Conservation (phyloP, 345 rosid species). For the Luvunga scandens region DNA sequence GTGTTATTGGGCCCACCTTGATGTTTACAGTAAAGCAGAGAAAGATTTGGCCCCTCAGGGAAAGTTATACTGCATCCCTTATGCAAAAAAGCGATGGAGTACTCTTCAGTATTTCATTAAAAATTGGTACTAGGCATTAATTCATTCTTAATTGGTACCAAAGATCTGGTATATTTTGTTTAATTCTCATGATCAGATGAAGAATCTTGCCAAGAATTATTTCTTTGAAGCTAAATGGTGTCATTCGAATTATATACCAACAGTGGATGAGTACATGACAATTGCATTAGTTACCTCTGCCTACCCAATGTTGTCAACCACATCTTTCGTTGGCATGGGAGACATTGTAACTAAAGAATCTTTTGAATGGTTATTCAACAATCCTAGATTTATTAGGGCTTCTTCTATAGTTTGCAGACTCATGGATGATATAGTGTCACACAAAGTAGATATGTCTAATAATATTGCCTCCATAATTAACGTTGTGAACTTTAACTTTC, state of each 20-base stretch:
- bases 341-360: conserved; percentile 9
- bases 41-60: no score
- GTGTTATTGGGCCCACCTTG: conserved; percentile 22
- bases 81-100: conserved; percentile 26
- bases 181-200: conserved; percentile 17
- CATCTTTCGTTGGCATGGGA: conserved; percentile 25
- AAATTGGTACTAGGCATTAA: no score
- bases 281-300: conserved; percentile 13
- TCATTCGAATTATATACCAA: conserved; percentile 24
- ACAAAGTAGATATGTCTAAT: background rate
- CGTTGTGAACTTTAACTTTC: no score
- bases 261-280: conserved; percentile 34
- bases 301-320: conserved; percentile 13
- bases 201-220: conserved; percentile 17
- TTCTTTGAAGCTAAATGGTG: conserved; percentile 28
- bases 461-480: background rate
- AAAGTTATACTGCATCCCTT: conserved; percentile 13
- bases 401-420: background rate
- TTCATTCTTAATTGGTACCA: background rate
- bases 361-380: conserved; percentile 18
- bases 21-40: no score
- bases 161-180: background rate
- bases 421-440: background rate
- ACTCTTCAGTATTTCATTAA: background rate
- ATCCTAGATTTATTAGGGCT: conserved; percentile 22